phyloP scores from a whole-genome alignment of 306 rosid species.

The Cyclanthera cordifolia region DNA sequence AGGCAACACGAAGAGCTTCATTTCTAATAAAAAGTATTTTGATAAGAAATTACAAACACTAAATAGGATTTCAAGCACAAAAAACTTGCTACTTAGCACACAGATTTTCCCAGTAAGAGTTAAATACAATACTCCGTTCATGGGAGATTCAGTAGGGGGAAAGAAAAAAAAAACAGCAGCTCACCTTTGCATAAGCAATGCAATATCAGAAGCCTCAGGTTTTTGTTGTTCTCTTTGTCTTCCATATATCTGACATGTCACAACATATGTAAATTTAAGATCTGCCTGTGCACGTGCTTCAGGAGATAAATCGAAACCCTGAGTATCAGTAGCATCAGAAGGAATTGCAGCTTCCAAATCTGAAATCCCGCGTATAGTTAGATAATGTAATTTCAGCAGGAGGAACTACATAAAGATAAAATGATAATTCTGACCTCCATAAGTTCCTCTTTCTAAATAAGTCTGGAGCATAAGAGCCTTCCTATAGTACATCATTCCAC shows the following conservation, averaged over 20 bases:
- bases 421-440: constrained; percentile 43
- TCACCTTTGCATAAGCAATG: constrained; percentile 87
- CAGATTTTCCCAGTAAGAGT: not conserved
- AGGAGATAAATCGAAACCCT: constrained; percentile 66
- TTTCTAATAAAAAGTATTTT: constrained; percentile 35
- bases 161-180: not conserved
- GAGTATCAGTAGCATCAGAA: constrained; percentile 48
- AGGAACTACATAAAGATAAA: constrained; percentile 1
- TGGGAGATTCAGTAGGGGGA: not conserved
- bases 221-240: constrained; percentile 84
- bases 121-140: not conserved
- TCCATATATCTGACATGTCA: constrained; percentile 91
- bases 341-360: constrained; percentile 67
- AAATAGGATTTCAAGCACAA: not conserved
- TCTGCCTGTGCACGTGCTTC: constrained; percentile 85
- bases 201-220: constrained; percentile 89
- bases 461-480: constrained; percentile 95
- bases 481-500: constrained; percentile 97
- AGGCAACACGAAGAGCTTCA: constrained; percentile 96
- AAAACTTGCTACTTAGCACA: not conserved
- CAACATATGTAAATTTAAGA: constrained; percentile 85
- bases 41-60: not conserved
- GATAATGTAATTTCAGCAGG: not conserved
- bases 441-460: constrained; percentile 55
- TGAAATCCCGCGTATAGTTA: constrained; percentile 18